Evolutionary conservation across 2,329 filamentous ascomycete genomes (phyloP).

Genomic region (Xylaria polymorpha): DNA sequence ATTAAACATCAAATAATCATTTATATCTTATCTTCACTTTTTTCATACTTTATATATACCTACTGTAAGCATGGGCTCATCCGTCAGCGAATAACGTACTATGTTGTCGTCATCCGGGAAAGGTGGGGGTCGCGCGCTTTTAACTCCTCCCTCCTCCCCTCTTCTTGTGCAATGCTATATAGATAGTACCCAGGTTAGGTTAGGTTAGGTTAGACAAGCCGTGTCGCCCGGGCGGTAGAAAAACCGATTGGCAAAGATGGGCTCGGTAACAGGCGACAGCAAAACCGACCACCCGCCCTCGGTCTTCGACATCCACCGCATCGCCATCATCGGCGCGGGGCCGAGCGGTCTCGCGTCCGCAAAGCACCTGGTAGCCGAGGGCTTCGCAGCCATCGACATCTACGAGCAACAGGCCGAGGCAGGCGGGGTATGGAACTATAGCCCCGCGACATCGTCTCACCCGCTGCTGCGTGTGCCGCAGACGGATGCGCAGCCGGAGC

Average conservation of each 20-base stretch:
- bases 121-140: background rate
- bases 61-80: conserved; percentile 4
- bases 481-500: conserved; percentile 72
- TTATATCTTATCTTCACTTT: background rate
- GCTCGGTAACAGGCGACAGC: conserved; percentile 28
- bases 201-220: background rate
- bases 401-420: conserved; percentile 83
- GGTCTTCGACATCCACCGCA: conserved; percentile 64
- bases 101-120: conserved; percentile 5
- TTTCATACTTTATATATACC: background rate
- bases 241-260: conserved; percentile 35
- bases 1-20: background rate
- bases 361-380: conserved; percentile 81
- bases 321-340: conserved; percentile 87
- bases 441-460: conserved; percentile 55
- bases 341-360: conserved; percentile 82
- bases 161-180: background rate
- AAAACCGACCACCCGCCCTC: background rate
- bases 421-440: conserved; percentile 91
- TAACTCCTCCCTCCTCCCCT: background rate
- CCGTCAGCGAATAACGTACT: conserved; percentile 5
- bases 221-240: background rate
- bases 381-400: conserved; percentile 74
- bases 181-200: too few relatives aligned
- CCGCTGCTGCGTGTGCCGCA: conserved; percentile 73